phyloP scores from a whole-genome alignment of 192 early-diverging fungal species.

The Podila verticillata region DNA sequence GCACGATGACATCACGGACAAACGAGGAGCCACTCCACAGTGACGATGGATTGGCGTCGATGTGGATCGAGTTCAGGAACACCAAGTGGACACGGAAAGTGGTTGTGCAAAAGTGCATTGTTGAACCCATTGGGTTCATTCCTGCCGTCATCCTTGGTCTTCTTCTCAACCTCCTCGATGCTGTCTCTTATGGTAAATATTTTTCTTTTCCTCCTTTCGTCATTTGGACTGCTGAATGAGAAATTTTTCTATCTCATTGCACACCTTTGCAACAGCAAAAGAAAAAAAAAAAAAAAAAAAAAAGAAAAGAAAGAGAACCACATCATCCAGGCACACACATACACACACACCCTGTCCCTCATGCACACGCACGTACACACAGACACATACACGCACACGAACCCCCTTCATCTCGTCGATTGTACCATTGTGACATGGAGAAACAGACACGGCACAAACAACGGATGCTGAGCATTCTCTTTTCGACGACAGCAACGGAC shows the following conservation, averaged over 20 bases:
- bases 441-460: too few species aligned
- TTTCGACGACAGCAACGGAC: too few species aligned
- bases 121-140: constrained; percentile 72
- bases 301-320: too few species aligned
- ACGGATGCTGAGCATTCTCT: too few species aligned
- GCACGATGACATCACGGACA: constrained; percentile 9
- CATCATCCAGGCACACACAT: too few species aligned
- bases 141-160: constrained; percentile 93
- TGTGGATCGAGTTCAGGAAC: constrained; percentile 30
- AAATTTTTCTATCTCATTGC: constrained; percentile 3
- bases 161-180: constrained; percentile 93
- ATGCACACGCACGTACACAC: too few species aligned
- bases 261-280: too few species aligned
- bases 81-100: constrained; percentile 44
- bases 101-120: constrained; percentile 32
- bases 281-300: too few species aligned
- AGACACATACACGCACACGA: too few species aligned
- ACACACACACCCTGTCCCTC: too few species aligned
- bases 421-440: too few species aligned
- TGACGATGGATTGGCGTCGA: constrained; percentile 11
- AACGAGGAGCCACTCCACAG: constrained; percentile 12
- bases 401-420: too few species aligned
- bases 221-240: background rate
- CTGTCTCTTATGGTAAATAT: constrained; percentile 79
- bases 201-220: background rate